Conservation (phyloP, 192 early-diverging fungal species). For the Coemansia sp. region DNA sequence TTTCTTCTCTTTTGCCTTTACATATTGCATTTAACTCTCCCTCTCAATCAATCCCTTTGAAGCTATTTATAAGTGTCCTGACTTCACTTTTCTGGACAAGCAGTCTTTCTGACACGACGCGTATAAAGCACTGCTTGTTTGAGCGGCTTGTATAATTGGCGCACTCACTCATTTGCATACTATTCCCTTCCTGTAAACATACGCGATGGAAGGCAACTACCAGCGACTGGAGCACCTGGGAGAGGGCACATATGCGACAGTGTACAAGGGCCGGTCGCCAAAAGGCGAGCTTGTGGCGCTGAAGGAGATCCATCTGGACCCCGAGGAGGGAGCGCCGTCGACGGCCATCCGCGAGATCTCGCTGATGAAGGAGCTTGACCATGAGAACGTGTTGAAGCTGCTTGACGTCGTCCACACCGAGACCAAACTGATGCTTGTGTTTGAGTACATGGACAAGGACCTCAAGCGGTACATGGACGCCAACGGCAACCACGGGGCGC, state of each 20-base stretch:
- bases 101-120: not conserved
- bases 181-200: not conserved
- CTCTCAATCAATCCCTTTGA: not conserved
- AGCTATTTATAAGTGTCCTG: not conserved
- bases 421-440: conserved; percentile 80
- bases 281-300: conserved; percentile 89
- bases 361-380: conserved; percentile 93
- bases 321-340: conserved; percentile 91
- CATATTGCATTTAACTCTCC: conserved; percentile 4
- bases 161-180: not conserved
- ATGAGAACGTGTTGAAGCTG: conserved; percentile 85
- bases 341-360: conserved; percentile 99
- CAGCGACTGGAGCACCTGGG: conserved; percentile 90
- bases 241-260: conserved; percentile 95
- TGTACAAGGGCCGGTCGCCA: conserved; percentile 79
- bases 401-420: conserved; percentile 85
- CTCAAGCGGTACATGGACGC: conserved; percentile 86
- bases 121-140: not conserved
- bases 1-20: too few species aligned
- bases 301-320: conserved; percentile 91
- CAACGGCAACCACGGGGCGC: conserved; percentile 60
- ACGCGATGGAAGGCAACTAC: conserved; percentile 57
- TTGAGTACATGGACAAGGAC: conserved; percentile 88
- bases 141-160: too few species aligned
- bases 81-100: not conserved